Percentiles rank a stretch among this genome's conserved stretches.
phyloP scores from a whole-genome alignment of 2,329 filamentous ascomycete species.

The Didymella segeticola region DNA sequence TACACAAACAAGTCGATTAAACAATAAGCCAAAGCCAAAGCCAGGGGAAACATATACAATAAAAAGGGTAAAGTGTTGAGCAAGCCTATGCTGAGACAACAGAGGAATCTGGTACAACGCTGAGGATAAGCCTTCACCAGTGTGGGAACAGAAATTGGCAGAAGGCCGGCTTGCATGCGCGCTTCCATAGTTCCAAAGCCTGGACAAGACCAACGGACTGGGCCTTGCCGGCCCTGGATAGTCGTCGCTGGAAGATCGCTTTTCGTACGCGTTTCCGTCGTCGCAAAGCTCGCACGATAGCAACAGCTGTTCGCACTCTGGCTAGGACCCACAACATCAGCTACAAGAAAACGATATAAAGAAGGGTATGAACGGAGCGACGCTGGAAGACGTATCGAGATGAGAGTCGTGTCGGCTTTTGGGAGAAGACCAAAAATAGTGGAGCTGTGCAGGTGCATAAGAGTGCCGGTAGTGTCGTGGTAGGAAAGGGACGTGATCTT shows the following conservation, averaged over 20 bases:
- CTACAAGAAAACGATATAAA: conserved; percentile 13
- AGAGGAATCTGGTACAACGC: neutral
- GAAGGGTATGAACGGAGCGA: conserved; percentile 22
- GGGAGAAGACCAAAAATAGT: neutral
- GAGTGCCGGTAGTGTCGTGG: neutral
- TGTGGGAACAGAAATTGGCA: neutral
- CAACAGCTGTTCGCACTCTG: neutral
- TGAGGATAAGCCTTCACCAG: neutral
- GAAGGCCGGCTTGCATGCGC: neutral
- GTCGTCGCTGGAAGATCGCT: neutral
- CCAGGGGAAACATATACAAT: conserved; percentile 28
- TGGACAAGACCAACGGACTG: neutral
- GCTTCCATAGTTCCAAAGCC: neutral
- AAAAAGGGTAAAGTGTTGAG: conserved; percentile 19
- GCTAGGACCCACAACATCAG: conserved; percentile 11
- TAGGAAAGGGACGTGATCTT: neutral
- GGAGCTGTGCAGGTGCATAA: neutral
- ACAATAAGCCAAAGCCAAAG: conserved; percentile 21
- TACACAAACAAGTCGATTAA: conserved; percentile 15
- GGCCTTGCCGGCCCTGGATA: neutral
- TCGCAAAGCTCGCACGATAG: neutral
- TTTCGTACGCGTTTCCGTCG: conserved; percentile 1
- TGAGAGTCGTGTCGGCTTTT: conserved; percentile 4
- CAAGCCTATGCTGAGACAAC: conserved; percentile 19
- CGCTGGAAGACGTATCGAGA: conserved; percentile 1